Percentiles rank a stretch among this genome's conserved stretches.
phyloP scores from a whole-genome alignment of 2,329 filamentous ascomycete species.

The Aspergillus pseudotamarii region DNA sequence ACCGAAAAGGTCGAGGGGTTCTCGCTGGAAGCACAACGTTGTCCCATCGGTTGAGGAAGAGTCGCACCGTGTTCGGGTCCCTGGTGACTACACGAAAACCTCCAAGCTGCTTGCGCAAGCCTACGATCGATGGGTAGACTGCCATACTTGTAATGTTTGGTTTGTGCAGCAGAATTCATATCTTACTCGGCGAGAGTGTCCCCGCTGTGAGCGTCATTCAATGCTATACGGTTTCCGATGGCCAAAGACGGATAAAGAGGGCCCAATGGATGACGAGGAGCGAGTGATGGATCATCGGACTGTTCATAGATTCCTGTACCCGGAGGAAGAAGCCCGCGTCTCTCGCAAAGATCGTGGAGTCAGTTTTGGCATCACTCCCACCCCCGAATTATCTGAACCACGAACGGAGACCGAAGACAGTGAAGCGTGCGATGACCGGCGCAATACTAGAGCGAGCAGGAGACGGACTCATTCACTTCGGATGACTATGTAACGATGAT shows the following conservation, averaged over 20 bases:
- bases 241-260: slow-evolving; percentile 89
- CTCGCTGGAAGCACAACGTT: slow-evolving; percentile 30
- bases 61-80: slow-evolving; percentile 52
- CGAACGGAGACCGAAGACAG: slow-evolving; percentile 43
- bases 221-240: slow-evolving; percentile 94
- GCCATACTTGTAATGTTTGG: slow-evolving; percentile 75
- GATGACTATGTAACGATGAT: slow-evolving; percentile 37
- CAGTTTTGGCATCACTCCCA: slow-evolving; percentile 39
- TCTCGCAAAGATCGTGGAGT: slow-evolving; percentile 42
- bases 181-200: slow-evolving; percentile 81
- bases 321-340: slow-evolving; percentile 63
- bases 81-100: slow-evolving; percentile 83
- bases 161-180: slow-evolving; percentile 92
- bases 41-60: slow-evolving; percentile 44
- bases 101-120: slow-evolving; percentile 73
- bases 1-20: slow-evolving; percentile 23
- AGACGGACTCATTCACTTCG: slow-evolving; percentile 36
- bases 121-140: slow-evolving; percentile 83
- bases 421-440: slow-evolving; percentile 37
- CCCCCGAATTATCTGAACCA: slow-evolving; percentile 41
- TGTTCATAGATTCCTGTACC: slow-evolving; percentile 79
- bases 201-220: slow-evolving; percentile 90
- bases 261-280: slow-evolving; percentile 69
- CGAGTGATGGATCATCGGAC: slow-evolving; percentile 80
- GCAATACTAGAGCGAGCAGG: slow-evolving; percentile 39